Percentiles rank a stretch among this genome's conserved stretches.
phyloP scores from a whole-genome alignment of 2,329 filamentous ascomycete genomes.

The Neonectria sp. region DNA sequence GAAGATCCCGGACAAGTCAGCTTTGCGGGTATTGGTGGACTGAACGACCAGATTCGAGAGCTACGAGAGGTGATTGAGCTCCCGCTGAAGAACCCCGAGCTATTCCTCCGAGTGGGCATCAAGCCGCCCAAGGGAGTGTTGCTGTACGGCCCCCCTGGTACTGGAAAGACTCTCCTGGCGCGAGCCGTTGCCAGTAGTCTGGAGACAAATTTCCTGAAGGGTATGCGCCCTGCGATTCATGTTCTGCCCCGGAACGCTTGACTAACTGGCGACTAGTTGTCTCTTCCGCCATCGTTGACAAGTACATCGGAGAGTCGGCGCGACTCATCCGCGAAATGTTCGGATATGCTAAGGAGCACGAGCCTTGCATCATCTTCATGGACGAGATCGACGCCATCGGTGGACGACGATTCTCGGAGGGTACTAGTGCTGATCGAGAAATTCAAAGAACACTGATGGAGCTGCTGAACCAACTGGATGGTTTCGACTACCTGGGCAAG shows the following conservation, averaged over 20 bases:
- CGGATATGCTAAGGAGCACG: constrained; percentile 98
- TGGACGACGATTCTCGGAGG: constrained; percentile 95
- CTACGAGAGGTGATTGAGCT: constrained; percentile 97
- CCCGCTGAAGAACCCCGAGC: constrained; percentile 97
- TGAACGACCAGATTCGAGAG: constrained; percentile 99
- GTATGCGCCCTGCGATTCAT: constrained; percentile 61
- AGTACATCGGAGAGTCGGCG: constrained; percentile 99
- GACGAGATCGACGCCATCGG: constrained; percentile 99
- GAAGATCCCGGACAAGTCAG: constrained; percentile 98
- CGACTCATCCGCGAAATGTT: constrained; percentile 99
- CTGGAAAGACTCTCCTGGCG: constrained; percentile 95
- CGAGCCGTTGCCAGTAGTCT: constrained; percentile 95
- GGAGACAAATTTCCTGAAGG: constrained; percentile 98
- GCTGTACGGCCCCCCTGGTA: constrained; percentile 95
- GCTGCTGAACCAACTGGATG: constrained; percentile 96
- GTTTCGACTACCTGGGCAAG: constrained; percentile 99
- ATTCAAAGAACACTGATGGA: constrained; percentile 99
- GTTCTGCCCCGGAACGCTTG: neutral
- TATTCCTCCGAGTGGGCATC: constrained; percentile 97
- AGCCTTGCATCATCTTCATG: constrained; percentile 99
- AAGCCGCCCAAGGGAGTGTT: constrained; percentile 98
- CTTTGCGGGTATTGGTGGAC: constrained; percentile 96
- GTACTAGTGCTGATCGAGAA: constrained; percentile 96
- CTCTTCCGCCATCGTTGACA: constrained; percentile 98
- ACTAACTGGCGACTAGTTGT: constrained; percentile 75